phyloP scores from a whole-genome alignment of 176 grass and related monocot species.

The Oryza glaberrima region DNA sequence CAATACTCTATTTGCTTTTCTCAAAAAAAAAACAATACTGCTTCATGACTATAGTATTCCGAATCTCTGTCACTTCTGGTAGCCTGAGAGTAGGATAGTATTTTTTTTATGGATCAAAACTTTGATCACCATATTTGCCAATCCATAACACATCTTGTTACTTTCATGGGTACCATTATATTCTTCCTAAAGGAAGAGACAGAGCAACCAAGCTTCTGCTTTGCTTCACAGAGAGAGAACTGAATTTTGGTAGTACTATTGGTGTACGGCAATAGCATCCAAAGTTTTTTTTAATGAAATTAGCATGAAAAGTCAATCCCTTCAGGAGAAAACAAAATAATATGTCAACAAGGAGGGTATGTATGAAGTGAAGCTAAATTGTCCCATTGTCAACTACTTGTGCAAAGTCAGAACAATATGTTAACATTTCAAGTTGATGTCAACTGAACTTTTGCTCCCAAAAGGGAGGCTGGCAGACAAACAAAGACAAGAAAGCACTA shows the following conservation, averaged over 20 bases:
- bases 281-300: not conserved
- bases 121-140: not conserved
- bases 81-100: not conserved
- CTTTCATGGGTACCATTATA: not conserved
- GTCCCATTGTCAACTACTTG: not conserved
- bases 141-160: not conserved
- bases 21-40: not conserved
- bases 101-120: not conserved
- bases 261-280: not conserved
- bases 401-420: not conserved
- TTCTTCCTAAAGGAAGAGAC: not conserved
- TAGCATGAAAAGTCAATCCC: not conserved
- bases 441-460: not conserved
- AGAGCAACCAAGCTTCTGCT: not conserved
- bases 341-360: not conserved
- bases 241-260: not conserved
- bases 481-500: not conserved
- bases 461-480: slow-evolving; percentile 4
- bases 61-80: too few relatives aligned
- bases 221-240: not conserved
- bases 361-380: not conserved
- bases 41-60: too few relatives aligned
- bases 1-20: not conserved
- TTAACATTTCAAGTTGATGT: not conserved
- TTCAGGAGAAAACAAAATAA: not conserved